Base-by-base conservation (phyloP, 2,329 filamentous ascomycete genomes). In the Fusarium sambucinum region DNA sequence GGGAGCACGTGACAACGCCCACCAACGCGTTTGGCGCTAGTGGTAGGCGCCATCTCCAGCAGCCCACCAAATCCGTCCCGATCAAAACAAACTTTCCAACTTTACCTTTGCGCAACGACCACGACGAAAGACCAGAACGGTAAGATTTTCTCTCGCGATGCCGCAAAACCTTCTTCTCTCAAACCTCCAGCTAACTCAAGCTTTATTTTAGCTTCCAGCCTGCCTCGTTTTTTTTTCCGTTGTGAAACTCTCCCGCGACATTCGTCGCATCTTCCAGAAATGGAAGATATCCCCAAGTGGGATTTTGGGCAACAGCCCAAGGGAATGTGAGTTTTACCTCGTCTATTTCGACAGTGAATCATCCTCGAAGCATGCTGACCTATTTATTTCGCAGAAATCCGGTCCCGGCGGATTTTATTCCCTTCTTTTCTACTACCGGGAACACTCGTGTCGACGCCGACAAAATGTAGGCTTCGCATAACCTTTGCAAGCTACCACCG, bases 191-290 rank as follows among this genome's bases (percentile, higher is more conserved):
- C 63, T 72, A 59, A 14, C 4, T 1, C 9, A 53, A 70, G 60
- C 58, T 69, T 59, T 27, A 17, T 32, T 37, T 35, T 21, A 11
- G 16, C 37, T 61, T 60, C 4, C 6, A 50, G 3, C 25, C 13
- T 8, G 16, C 32, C 32, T 35, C 25, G 14, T 44, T 25, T 19
- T 14, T n/a, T n/a, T n/a, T n/a, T n/a, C n/a, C n/a, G n/a, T n/a
- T n/a, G n/a, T n/a, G n/a, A n/a, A n/a, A n/a, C n/a, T n/a, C n/a
- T n/a, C n/a, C n/a, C n/a, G n/a, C n/a, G n/a, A n/a, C n/a, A n/a
- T n/a, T n/a, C n/a, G n/a, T n/a, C n/a, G 25, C 69, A 65, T 73
- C 73, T 65, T 74, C 59, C 75, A 73, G 55, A 62, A 46, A 55
- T 62, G 33, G 40, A 55, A 60, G 61, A 68, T 52, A 46, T 62